Evolutionary conservation across 805 yeast species (phyloP).

Genomic region (Kazachstania psychrophila): DNA sequence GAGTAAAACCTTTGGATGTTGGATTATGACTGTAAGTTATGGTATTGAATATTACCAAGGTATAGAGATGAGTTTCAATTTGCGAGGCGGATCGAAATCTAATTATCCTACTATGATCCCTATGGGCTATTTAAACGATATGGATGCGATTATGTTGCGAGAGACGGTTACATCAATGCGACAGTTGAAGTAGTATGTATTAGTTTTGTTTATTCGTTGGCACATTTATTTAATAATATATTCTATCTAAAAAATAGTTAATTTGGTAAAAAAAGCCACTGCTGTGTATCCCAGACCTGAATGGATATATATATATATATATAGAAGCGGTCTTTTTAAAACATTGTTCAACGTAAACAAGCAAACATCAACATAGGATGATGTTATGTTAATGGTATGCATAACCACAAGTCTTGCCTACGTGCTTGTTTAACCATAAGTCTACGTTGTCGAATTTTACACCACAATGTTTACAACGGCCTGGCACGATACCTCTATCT

Average conservation of each 20-base stretch:
- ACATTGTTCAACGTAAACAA: no score
- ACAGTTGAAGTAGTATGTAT: slow-evolving; percentile 72
- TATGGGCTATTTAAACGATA: slow-evolving; percentile 16
- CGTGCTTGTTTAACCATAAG: slow-evolving; percentile 69
- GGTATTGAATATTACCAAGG: slow-evolving; percentile 25
- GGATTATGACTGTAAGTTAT: slow-evolving; percentile 21
- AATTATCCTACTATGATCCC: slow-evolving; percentile 16
- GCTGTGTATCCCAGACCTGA: no score
- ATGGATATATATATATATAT: no score
- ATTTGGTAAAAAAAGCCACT: no score
- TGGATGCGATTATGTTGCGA: slow-evolving; percentile 19
- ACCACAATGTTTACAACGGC: slow-evolving; percentile 74
- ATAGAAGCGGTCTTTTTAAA: no score
- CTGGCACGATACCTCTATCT: slow-evolving; percentile 57
- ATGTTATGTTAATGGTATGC: slow-evolving; percentile 18
- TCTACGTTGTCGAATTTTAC: slow-evolving; percentile 57
- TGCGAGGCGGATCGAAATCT: slow-evolving; percentile 4
- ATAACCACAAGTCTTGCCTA: slow-evolving; percentile 36
- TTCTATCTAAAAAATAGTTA: no score
- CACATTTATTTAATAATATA: no score
- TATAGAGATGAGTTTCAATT: slow-evolving; percentile 13
- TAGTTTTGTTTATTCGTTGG: no score
- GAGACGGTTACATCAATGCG: slow-evolving; percentile 16
- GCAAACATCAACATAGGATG: no score
- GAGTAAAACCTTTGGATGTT: slow-evolving; percentile 22